Base-by-base conservation (phyloP, 2,329 filamentous ascomycete species). In the Cladosporium colombiae region DNA sequence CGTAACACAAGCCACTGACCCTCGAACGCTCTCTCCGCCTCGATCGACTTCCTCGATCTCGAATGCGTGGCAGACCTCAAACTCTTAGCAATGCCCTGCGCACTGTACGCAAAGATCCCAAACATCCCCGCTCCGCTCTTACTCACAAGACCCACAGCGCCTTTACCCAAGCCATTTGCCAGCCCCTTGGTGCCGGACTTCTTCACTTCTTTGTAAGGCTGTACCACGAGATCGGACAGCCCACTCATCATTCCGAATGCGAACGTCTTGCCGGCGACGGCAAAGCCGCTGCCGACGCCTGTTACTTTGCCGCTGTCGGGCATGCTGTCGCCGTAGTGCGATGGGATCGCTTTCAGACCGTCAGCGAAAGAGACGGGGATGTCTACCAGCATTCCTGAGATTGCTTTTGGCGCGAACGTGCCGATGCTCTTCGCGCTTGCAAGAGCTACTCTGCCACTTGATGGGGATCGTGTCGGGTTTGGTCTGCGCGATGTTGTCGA, bases 301-400 rank as follows among this genome's bases (percentile, higher is more conserved):
- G 29, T 63, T 2, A 66, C 65, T 56, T 66, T 27, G 21, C 92
- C 90, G 1, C 25, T 53, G 5, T 63, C 27, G 16, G 31, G 46
- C 2, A 40, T 46, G 8, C 64, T 50, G 46, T 64, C 59, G 27
- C 59, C 59, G 44, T 52, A 66, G 16, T 64, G 65, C 21, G 37
- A 37, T 16, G 65, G 59, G 10, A 64, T 16, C 6, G 27, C 40
- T 50, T 55, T 59, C 13, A 63, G 56, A 0, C 93, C 93, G 75
- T 90, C 90, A 0, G 93, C 89, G 37, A 97, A 78, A 0, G 90
- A 90, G 58, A 97, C 80, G 27, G 91, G 91, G 70, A 97, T 91
- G 76, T 96, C 92, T 84, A 96, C 89, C 0, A 93, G 93, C 29
- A 77, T 60, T 63, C 76, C 72, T 8, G 65, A 29, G 75, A 64